Base-by-base conservation (phyloP, 768 basidiomycete genomes). In the Trametes punicea region DNA sequence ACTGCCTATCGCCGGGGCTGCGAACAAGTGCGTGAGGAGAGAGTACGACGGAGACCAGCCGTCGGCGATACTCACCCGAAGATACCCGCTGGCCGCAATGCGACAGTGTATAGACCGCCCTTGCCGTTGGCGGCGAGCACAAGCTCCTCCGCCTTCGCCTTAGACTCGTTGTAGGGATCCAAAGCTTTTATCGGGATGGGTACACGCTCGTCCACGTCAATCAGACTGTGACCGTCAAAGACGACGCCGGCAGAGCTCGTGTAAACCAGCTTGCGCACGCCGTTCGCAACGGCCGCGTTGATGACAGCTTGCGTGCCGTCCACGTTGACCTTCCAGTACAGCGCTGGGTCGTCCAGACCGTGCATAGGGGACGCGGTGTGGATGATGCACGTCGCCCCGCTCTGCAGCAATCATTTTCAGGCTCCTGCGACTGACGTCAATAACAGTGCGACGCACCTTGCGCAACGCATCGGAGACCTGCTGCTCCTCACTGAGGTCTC, bases 121-220 rank as follows among this genome's bases (percentile, higher is more conserved):
- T 87, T 82, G 4, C 89, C 91, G 64, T 98, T 99, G 13, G 97
- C 90, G 26, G 77, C 83, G 2, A 99, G 75, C 7, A 98, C 87
- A 33, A 89, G 75, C 31, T 80, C 76, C 70, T 98, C 96, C 0
- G 89, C 95, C 68, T 88, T 81, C 11, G 88, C 90, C 71, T 99
- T 99, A 11, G 94, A 93, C 56, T 89, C 88, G 67, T 95, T 98
- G 73, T 99, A 99, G 0, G 89, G 87, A 69, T 98, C 94, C 70
- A 93, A 77, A 4, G 85, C 83, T 33, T 81, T 81, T 38, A 80
- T 79, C 0, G 93, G 92, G 56, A 81, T 78, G 0, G 85, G 82
- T 36, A 90, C 70, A 8, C 97, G 84, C 73, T 99, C 97, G 71
- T 99, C 97, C 27, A 88, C 81, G 66, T 93, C 84, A 56, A 90